phyloP scores from a whole-genome alignment of 179 eudicot genomes.

The Gypsophila paniculata region DNA sequence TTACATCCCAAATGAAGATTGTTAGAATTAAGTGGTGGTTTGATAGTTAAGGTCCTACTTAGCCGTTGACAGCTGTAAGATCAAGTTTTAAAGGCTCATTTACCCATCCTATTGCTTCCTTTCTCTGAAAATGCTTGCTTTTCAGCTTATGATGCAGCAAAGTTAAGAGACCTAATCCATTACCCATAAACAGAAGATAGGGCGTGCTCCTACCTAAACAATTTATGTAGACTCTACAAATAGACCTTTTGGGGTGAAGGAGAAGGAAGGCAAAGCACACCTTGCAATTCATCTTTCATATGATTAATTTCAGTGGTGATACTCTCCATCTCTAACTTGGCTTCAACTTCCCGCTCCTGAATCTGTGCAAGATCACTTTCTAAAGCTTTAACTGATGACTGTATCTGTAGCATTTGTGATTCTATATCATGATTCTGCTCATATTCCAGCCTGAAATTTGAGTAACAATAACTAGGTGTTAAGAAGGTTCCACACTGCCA shows the following conservation, averaged over 20 bases:
- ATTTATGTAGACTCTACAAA: neutral
- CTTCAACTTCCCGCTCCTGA: slow-evolving; percentile 47
- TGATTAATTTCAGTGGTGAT: slow-evolving; percentile 56
- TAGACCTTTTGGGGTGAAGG: neutral
- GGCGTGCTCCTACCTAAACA: neutral
- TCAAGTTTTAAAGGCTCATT: neutral
- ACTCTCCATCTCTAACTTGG: slow-evolving; percentile 54
- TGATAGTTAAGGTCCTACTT: neutral
- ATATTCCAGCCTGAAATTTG: slow-evolving; percentile 69
- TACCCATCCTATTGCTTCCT: neutral
- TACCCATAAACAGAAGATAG: neutral
- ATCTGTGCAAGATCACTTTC: slow-evolving; percentile 45
- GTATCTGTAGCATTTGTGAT: slow-evolving; percentile 68
- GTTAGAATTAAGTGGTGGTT: no score
- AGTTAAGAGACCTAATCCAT: neutral
- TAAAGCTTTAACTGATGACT: slow-evolving; percentile 52
- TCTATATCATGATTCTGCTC: slow-evolving; percentile 85
- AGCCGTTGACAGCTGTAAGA: neutral
- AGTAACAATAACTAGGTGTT: neutral
- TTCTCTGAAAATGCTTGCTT: neutral
- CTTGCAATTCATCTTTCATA: slow-evolving; percentile 50
- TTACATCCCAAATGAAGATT: no score
- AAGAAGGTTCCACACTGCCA: neutral
- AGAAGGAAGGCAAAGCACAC: slow-evolving; percentile 25
- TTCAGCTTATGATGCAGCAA: neutral